A percentile compares a stretch with the other conserved stretches of the same genome.
phyloP scores from a whole-genome alignment of 2,329 filamentous ascomycete species.

The Xylariaceae sp. region DNA sequence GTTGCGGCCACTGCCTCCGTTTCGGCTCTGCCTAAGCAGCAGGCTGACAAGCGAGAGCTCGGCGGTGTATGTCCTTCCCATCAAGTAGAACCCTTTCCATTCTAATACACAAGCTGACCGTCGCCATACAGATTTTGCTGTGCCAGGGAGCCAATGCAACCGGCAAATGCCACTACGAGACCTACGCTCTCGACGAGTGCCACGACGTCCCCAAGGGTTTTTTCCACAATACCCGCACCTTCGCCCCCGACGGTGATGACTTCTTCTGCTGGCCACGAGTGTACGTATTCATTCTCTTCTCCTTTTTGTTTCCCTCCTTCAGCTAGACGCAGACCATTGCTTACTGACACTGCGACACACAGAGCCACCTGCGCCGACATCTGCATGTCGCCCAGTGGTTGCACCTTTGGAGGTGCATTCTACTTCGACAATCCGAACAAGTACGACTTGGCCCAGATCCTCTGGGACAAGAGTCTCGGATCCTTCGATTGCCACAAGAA shows the following conservation, averaged over 20 bases:
- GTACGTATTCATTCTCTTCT: constrained; percentile 21
- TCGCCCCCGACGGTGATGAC: constrained; percentile 45
- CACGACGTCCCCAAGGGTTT: constrained; percentile 41
- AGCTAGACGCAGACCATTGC: background rate
- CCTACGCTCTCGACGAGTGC: constrained; percentile 42
- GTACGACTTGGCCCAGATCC: constrained; percentile 41
- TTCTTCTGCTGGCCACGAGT: constrained; percentile 45
- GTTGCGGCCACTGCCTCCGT: constrained; percentile 23
- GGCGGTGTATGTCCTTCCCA: constrained; percentile 41
- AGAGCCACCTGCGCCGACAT: constrained; percentile 37
- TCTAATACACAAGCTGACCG: background rate
- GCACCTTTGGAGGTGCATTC: constrained; percentile 47
- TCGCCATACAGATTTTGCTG: constrained; percentile 39
- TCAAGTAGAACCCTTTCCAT: background rate
- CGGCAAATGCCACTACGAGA: constrained; percentile 40
- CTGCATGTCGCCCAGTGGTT: constrained; percentile 48
- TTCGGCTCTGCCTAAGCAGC: constrained; percentile 25
- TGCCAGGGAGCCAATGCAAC: constrained; percentile 48
- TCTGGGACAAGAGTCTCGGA: constrained; percentile 40
- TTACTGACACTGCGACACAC: constrained; percentile 15
- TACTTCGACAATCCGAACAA: constrained; percentile 43
- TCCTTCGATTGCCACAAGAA: constrained; percentile 37
- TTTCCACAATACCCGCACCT: constrained; percentile 41
- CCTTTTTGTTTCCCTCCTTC: background rate
- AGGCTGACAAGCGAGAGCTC: constrained; percentile 38